Base-by-base conservation (phyloP, 495 filamentous ascomycete species). In the Neurospora intermedia region DNA sequence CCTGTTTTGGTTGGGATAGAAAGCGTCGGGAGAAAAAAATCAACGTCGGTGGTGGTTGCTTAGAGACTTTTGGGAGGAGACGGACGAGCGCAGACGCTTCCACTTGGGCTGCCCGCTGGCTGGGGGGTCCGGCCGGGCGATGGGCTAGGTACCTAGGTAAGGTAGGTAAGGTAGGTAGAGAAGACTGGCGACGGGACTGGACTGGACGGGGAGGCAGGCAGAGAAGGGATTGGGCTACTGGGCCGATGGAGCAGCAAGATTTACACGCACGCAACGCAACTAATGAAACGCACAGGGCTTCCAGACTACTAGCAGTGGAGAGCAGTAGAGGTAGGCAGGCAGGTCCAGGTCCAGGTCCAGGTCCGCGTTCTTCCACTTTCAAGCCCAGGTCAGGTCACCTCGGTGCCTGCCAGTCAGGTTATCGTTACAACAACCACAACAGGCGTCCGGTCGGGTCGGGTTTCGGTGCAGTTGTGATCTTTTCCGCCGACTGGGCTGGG, bases 21-120 rank as follows among this genome's bases (percentile, higher is more conserved):
- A 66, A 66, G 71, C 42, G 77, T 73, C 75, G 72, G 74, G 70
- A 40, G 75, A 76, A 79, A 81, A 81, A 73, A 74, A 73, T 75
- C 72, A 48, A 69, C 74, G 78, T 78, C 75, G 72, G 75, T 71
- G 74, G 75, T 73, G 74, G 73, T 75, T 59, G 70, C 76, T 76
- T 77, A 74, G 76, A 76, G 77, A 78, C 73, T 76, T 78, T 76
- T 76, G 79, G 79, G 76, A 79, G 78, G 75, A 76, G 74, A 73
- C 70, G 76, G 54, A 66, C 54, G 54, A 66, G 54, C 54, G 54
- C 54, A 66, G 54, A 66, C 27, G 15, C 54, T 66, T 66, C 27
- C 54, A 66, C 54, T 62, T 62, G 54, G 54, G 54, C 54, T 62
- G 54, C 54, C 54, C 54, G 27, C 27, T 62, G 54, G 54, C 54